Evolutionary conservation across 352 stramenopile genomes (phyloP).

Genomic region (Blastocystis sp.): DNA sequence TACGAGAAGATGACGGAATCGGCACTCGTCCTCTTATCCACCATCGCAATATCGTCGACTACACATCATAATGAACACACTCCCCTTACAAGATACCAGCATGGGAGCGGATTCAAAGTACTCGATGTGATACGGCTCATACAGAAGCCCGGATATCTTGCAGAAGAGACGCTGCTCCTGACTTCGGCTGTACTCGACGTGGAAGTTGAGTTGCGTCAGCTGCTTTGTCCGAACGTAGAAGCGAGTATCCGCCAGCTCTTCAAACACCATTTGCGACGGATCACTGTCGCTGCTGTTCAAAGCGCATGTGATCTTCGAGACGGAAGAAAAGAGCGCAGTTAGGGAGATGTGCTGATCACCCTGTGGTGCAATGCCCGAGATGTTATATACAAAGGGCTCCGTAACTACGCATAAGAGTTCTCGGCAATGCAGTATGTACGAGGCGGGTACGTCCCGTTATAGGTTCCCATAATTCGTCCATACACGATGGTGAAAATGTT

Average conservation of each 20-base stretch:
- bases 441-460: conserved; percentile 21
- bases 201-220: not conserved
- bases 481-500: conserved; percentile 64
- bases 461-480: conserved; percentile 30
- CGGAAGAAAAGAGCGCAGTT: conserved; percentile 10
- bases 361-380: not conserved
- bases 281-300: not conserved
- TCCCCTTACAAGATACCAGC: not conserved
- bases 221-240: conserved; percentile 39
- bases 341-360: conserved; percentile 3
- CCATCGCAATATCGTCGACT: conserved; percentile 13
- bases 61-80: not conserved
- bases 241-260: not conserved
- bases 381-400: conserved; percentile 12
- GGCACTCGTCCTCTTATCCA: not conserved
- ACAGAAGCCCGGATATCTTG: conserved; percentile 47
- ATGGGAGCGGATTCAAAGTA: conserved; percentile 23
- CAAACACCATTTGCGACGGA: not conserved
- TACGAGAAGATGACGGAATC: not conserved
- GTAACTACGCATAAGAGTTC: conserved; percentile 18
- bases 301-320: conserved; percentile 41
- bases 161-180: conserved; percentile 50
- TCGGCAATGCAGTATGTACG: not conserved
- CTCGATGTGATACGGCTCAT: conserved; percentile 5
- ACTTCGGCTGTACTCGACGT: not conserved